These are phyloP conservation scores for Talaromyces verruculosus DNA, from an alignment of 2,329 filamentous ascomycete genomes.

Conservation along the genomic window DNA sequence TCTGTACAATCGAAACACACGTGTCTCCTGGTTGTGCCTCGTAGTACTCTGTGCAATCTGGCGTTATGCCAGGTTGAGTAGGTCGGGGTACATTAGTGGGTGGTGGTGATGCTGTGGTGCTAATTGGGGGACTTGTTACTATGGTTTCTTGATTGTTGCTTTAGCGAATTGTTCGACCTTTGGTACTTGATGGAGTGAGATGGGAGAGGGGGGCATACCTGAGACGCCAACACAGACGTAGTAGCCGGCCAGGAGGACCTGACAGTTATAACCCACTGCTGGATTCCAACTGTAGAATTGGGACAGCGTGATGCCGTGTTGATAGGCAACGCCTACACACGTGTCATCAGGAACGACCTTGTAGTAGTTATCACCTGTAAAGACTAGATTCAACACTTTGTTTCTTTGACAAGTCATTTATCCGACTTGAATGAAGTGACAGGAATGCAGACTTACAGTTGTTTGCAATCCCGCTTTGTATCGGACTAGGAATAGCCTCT, in stretches of 20 bases:
- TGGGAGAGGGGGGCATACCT: neutral
- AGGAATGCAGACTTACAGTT: slow-evolving; percentile 16
- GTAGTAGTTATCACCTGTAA: slow-evolving; percentile 23
- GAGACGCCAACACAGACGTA: slow-evolving; percentile 28
- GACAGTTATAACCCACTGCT: slow-evolving; percentile 25
- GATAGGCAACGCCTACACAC: slow-evolving; percentile 22
- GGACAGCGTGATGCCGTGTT: slow-evolving; percentile 15
- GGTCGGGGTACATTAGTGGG: slow-evolving; percentile 1
- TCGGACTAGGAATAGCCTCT: slow-evolving; percentile 23
- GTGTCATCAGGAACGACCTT: slow-evolving; percentile 22
- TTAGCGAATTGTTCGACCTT: neutral
- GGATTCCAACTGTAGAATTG: slow-evolving; percentile 1
- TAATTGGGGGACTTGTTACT: neutral
- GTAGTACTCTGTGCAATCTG: slow-evolving; percentile 30
- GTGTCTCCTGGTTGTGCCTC: slow-evolving; percentile 26
- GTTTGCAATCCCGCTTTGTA: slow-evolving; percentile 21
- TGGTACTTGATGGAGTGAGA: neutral
- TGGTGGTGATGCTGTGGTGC: slow-evolving; percentile 1
- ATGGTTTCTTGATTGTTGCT: neutral
- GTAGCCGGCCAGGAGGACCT: slow-evolving; percentile 27
- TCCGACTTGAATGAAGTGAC: neutral
- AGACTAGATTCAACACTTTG: neutral
- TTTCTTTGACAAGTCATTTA: neutral
- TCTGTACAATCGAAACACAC: slow-evolving; percentile 27
- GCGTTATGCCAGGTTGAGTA: slow-evolving; percentile 23